Evolutionary conservation across 1,139 yeast genomes (phyloP).

Genomic region (Saccharomyces pastorianus): DNA sequence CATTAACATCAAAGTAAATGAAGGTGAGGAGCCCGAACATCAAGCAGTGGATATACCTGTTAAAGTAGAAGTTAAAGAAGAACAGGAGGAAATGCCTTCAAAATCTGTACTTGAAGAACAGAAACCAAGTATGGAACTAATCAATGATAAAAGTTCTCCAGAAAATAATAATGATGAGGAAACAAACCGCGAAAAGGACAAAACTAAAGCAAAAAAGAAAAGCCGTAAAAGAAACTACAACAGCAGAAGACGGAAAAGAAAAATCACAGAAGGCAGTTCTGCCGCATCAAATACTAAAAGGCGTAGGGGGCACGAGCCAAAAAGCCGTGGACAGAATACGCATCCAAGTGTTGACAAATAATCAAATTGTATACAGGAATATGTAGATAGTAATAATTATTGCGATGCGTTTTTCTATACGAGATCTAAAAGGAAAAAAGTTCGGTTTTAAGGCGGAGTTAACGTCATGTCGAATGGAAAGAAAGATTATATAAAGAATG

Average conservation of each 20-base stretch:
- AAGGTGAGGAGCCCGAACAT: background rate
- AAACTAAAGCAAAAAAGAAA: background rate
- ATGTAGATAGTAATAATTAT: background rate
- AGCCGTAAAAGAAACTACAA: background rate
- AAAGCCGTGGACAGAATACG: background rate
- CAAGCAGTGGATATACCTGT: constrained; percentile 4
- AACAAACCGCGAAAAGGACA: background rate
- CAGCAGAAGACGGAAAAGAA: background rate
- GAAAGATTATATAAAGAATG: background rate
- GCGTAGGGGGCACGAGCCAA: background rate
- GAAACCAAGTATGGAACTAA: background rate
- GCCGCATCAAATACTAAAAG: background rate
- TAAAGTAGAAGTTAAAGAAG: background rate
- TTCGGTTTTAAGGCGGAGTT: background rate
- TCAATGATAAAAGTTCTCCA: background rate
- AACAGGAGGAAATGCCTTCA: background rate
- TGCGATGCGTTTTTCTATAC: background rate
- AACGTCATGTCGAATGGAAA: background rate
- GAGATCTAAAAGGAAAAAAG: background rate
- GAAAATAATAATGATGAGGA: background rate
- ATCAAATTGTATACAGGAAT: background rate
- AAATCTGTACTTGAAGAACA: background rate
- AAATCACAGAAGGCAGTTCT: background rate
- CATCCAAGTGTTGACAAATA: background rate
- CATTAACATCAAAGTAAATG: background rate